Evolutionary conservation across 148 eudicot genomes (phyloP), one percentile per base, ranked within the genome.

Genomic region (Diospyros kaki): DNA sequence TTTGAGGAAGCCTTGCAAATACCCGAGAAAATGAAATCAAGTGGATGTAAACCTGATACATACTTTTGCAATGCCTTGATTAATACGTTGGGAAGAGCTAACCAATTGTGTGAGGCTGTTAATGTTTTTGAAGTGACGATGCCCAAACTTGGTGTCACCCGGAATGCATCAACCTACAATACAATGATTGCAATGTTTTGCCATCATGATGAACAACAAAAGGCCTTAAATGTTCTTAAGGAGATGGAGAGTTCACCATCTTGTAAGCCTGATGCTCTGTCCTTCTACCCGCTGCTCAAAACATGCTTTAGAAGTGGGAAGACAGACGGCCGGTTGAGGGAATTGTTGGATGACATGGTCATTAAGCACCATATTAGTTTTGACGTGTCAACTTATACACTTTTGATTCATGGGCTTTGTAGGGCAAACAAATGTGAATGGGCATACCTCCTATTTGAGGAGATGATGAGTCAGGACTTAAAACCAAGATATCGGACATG

Each of bases 401-500:
- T 92, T 79, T 78, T 94, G 84, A 89, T 94, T 70, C 96, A 90
- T 62, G 92, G 93, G 72, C 84, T 92, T 60, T 94, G 97, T 78
- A 85, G 87, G 81, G 85, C 84, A 48, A 81, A 85, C 40, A 79
- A 79, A 66, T 81, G 82, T 69, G 87, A 87, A 63, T 78, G 84
- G 89, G 98, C 97, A 10, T 87, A 89, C 73, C 78, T 46, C 13
- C 75, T 94, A 1, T 92, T 94, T 72, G 81, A 85, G 76, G 87
- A 90, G 74, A 92, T 94, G 98, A 84, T 89, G 28, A 78, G 80
- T 50, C 88, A 89, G 74, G 91, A 79, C 51, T 63, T 92, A 39
- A 84, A 75, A 64, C 93, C 93, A 15, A 82, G 87, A 80, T 80
- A 85, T 79, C 76, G 67, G 77, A 94, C 97, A 15, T 92, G 92